Conservation (phyloP, 441 rosid species). For the Aquilaria agallochum region DNA sequence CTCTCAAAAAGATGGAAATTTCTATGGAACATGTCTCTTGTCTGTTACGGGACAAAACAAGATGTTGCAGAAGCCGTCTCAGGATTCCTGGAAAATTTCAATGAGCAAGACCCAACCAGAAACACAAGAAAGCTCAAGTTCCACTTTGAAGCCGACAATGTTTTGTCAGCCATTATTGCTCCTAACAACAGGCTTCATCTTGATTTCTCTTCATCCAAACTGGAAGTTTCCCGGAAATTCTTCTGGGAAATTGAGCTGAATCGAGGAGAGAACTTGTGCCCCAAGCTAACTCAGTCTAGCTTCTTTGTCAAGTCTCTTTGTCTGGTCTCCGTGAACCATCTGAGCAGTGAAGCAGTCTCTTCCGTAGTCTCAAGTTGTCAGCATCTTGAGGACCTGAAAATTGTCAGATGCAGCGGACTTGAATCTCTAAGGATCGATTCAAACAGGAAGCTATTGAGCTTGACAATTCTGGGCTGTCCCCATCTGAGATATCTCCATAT, state of each 20-base stretch:
- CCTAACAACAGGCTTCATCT: constrained; percentile 35
- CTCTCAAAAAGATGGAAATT: constrained; percentile 45
- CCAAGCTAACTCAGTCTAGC: constrained; percentile 17
- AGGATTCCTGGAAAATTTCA: constrained; percentile 37
- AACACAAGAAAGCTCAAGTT: constrained; percentile 37
- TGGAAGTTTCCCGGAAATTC: constrained; percentile 20
- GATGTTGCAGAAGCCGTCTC: constrained; percentile 30
- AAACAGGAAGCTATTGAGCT: constrained; percentile 31
- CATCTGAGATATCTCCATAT: constrained; percentile 35
- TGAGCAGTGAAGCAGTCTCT: constrained; percentile 42
- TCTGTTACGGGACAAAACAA: constrained; percentile 36
- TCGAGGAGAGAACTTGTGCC: constrained; percentile 10
- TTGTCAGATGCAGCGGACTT: constrained; percentile 32
- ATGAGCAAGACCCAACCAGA: constrained; percentile 36
- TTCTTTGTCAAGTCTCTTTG: constrained; percentile 46
- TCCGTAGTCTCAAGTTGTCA: constrained; percentile 35
- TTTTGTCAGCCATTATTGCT: constrained; percentile 36
- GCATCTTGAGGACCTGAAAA: constrained; percentile 47
- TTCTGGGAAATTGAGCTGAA: constrained; percentile 33
- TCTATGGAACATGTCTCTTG: constrained; percentile 41
- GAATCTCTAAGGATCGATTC: constrained; percentile 44
- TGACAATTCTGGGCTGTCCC: constrained; percentile 42
- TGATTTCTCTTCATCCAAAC: constrained; percentile 29
- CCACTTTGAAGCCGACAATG: constrained; percentile 29
- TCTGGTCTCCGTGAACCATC: constrained; percentile 34